Evolutionary conservation across 169 alveolate genomes (phyloP).

Genomic region (Plasmodium inui): DNA sequence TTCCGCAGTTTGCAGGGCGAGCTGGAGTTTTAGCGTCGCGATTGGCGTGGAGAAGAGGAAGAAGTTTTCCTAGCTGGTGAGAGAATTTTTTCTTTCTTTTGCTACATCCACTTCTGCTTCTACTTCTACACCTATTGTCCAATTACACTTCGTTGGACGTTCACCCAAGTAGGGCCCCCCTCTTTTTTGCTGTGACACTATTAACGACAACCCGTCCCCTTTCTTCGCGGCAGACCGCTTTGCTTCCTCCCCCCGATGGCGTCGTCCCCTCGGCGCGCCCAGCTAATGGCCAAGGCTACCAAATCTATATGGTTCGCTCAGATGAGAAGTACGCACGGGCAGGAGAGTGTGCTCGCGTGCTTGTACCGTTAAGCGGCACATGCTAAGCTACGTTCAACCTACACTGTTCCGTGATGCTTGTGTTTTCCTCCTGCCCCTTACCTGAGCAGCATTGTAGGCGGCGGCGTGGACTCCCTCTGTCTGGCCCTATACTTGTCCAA

Average conservation of each 20-base stretch:
- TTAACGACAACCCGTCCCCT: background rate
- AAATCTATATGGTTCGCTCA: conserved; percentile 2
- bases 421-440: background rate
- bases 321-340: background rate
- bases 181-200: too few relatives aligned
- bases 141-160: background rate
- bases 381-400: background rate
- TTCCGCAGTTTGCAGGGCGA: conserved; percentile 73
- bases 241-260: background rate
- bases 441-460: conserved; percentile 45
- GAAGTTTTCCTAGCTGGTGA: background rate
- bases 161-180: background rate
- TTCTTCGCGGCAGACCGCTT: background rate
- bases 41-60: background rate
- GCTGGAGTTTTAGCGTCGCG: conserved; percentile 24
- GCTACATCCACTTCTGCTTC: background rate
- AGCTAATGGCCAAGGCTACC: conserved; percentile 4
- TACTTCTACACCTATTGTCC: background rate
- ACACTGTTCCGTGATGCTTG: background rate
- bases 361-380: background rate
- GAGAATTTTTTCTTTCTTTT: background rate
- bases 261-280: background rate
- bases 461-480: conserved; percentile 32
- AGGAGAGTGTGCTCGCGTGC: too few relatives aligned
- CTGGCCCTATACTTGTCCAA: conserved; percentile 15